Evolutionary conservation across 2,329 filamentous ascomycete species (phyloP), one percentile per base, ranked within the genome.

Genomic region (Colletotrichum plurivorum): DNA sequence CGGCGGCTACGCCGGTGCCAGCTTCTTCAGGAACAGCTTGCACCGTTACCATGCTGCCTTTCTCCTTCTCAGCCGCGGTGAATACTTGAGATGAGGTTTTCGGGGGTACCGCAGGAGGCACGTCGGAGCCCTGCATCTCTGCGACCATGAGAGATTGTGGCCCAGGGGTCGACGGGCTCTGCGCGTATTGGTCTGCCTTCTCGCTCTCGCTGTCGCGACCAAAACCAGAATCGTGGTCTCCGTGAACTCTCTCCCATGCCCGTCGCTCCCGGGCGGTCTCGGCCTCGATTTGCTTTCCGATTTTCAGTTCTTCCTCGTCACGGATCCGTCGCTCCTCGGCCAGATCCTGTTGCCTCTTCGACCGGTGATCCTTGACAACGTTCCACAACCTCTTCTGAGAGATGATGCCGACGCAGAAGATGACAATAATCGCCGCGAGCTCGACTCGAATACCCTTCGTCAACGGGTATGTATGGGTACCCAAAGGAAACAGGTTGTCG

Each of bases 371-470:
- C 74, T 90, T 89, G 69, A 97, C 89, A 8, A 97, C 84, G 71
- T 90, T 94, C 94, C 94, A 98, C 15, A 98, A 83, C 74, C 92
- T 93, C 73, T 96, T 84, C 78, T 98, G 95, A 0, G 94, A 97
- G 51, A 97, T 86, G 25, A 97, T 83, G 2, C 95, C 94, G 18
- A 93, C 84, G 10, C 94, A 78, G 67, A 88, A 91, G 20, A 97
- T 83, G 31, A 98, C 87, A 60, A 97, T 82, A 25, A 93, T 92
- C 1, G 89, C 88, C 0, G 94, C 94, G 36, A 94, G 88, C 78
- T 98, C 95, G 15, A 96, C 95, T 46, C 90, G 89, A 64, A 98
- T 96, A 2, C 93, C 94, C 73, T 91, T 92, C 0, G 94, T 98
- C 13, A 97, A 83, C 0, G 95, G 95, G 77, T 97, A 98, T 0